Base-by-base conservation (phyloP, 768 basidiomycete genomes). In the Nidularia sp. region DNA sequence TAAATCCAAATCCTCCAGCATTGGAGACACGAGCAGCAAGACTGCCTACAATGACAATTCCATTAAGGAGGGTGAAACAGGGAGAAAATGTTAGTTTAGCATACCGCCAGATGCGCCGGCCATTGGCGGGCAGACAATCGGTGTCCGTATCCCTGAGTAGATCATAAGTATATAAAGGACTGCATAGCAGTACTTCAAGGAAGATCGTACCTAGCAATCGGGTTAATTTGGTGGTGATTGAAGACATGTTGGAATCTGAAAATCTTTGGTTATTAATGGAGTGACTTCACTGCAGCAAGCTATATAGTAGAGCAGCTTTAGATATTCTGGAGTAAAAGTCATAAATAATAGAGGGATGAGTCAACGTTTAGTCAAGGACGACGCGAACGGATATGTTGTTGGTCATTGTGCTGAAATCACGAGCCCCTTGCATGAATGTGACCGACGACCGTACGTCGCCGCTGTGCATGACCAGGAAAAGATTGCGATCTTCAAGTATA, bases 1-100 rank as follows among this genome's bases (percentile, higher is more conserved):
- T 57, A 63, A 92, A 90, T 1, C 88, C 90, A 51, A 91, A 85
- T 12, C 85, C 90, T 18, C 91, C 91, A 6, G 71, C 88, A 2
- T 76, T 73, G 15, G 80, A 75, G 33, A 88, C 85, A 50, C 80
- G 73, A 4, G 83, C 81, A 25, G 84, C 84, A 18, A 86, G 62
- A 15, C 64, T 65, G 45, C 79, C 78, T 80, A 48, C 10, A 34
- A 29, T 29, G 25, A 29, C 4, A 29, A 29, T 29, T 29, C 25
- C 25, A 29, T 29, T 2, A 29, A 29, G 25, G 25, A 29, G 25
- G 25, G 25, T 29, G 25, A 29, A 29, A 29, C 25, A 50, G 47
- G 10, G 45, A 45, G 34, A 43, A 43, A n/a, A 13, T 53, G 32
- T 33, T 12, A 31, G 34, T 10, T 10, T 15, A 18, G 4, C 56